Conservation (phyloP, 352 stramenopile genomes). For the Globisporangium lucens region DNA sequence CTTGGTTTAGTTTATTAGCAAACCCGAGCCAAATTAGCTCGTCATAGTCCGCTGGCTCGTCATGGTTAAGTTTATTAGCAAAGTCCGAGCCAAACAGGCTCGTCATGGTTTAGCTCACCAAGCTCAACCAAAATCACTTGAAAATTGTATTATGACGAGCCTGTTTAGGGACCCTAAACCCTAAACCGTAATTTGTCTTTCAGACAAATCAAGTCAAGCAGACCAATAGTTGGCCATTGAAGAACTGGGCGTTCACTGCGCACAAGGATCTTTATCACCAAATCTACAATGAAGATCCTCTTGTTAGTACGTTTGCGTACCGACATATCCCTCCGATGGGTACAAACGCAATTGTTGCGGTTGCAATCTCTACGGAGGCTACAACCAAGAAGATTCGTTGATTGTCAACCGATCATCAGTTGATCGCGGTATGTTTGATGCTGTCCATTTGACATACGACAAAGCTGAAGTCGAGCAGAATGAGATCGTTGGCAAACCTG, state of each 20-base stretch:
- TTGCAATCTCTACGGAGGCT: slow-evolving; percentile 13
- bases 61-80: no score
- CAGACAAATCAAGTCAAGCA: slow-evolving; percentile 16
- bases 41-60: not conserved
- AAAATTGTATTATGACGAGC: no score
- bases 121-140: no score
- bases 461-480: slow-evolving; percentile 18
- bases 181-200: slow-evolving; percentile 7
- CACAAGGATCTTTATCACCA: slow-evolving; percentile 14
- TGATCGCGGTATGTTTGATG: slow-evolving; percentile 18
- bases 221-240: slow-evolving; percentile 10
- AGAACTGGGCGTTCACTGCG: slow-evolving; percentile 10
- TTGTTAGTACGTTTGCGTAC: slow-evolving; percentile 11
- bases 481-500: slow-evolving; percentile 11
- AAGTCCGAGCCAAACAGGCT: no score
- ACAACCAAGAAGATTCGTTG: slow-evolving; percentile 19
- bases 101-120: no score
- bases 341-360: slow-evolving; percentile 8
- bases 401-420: slow-evolving; percentile 17
- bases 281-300: slow-evolving; percentile 15
- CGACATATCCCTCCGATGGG: slow-evolving; percentile 12
- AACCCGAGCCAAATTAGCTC: no score
- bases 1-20: no score
- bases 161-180: no score
- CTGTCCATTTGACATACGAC: slow-evolving; percentile 15